These are phyloP conservation scores for Xerocomellus dryophilus DNA, from an alignment of 768 basidiomycete genomes.

Conservation along the genomic window DNA sequence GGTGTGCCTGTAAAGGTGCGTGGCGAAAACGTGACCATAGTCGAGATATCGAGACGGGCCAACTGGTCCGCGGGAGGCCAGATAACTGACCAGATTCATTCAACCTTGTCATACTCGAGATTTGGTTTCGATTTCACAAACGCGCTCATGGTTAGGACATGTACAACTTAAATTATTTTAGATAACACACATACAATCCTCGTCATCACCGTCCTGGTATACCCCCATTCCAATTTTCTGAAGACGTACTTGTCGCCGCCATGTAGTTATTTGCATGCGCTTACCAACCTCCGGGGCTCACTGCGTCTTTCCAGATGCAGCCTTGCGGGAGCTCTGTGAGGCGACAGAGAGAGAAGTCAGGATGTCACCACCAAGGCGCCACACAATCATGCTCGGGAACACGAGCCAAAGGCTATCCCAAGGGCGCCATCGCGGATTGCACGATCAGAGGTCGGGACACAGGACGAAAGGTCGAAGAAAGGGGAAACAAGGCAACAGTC, in stretches of 20 bases:
- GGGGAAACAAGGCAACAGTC: not conserved
- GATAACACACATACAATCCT: not conserved
- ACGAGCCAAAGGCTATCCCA: conserved; percentile 71
- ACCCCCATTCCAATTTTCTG: not conserved
- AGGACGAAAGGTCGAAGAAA: not conserved
- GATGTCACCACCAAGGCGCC: conserved; percentile 63
- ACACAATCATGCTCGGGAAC: conserved; percentile 59
- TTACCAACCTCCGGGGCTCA: conserved; percentile 4
- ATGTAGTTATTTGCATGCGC: not conserved
- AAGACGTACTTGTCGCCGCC: not conserved
- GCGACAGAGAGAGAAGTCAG: conserved; percentile 38
- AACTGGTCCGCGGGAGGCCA: too few relatives aligned
- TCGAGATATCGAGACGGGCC: too few relatives aligned
- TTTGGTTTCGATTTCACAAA: too few relatives aligned
- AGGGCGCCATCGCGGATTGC: not conserved
- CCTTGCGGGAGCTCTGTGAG: conserved; percentile 27
- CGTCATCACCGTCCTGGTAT: too few relatives aligned
- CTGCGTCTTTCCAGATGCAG: conserved; percentile 31
- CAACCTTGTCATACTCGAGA: too few relatives aligned
- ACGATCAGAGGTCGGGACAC: not conserved
- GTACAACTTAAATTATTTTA: not conserved
- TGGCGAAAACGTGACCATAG: too few relatives aligned
- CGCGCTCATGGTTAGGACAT: too few relatives aligned
- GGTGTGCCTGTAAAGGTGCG: too few relatives aligned
- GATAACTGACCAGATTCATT: too few relatives aligned